These are phyloP conservation scores for Bromus sterilis DNA, from an alignment of 176 grass and related monocot species.

Conservation along the genomic window DNA sequence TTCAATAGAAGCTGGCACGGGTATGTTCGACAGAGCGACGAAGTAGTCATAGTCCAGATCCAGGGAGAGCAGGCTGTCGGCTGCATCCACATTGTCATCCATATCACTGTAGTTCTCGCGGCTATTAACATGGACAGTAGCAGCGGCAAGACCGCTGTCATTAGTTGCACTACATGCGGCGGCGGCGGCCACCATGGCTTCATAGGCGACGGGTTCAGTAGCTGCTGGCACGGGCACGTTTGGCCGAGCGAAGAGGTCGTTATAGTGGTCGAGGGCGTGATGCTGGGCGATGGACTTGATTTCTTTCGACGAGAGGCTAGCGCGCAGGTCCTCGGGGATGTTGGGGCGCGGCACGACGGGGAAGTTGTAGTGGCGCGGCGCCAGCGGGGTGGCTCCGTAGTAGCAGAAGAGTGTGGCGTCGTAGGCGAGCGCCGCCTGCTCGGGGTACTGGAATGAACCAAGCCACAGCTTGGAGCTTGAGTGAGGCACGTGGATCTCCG, in stretches of 20 bases:
- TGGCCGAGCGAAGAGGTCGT: not conserved
- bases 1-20: too few relatives aligned
- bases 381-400: not conserved
- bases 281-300: slow-evolving; percentile 25
- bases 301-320: not conserved
- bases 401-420: slow-evolving; percentile 31
- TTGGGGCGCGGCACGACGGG: slow-evolving; percentile 6
- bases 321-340: not conserved
- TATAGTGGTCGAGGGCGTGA: not conserved
- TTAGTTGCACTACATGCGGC: not conserved
- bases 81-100: not conserved
- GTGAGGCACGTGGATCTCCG: slow-evolving; percentile 27
- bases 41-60: too few relatives aligned
- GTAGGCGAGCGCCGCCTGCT: slow-evolving; percentile 31
- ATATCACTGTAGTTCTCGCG: not conserved
- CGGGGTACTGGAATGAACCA: not conserved
- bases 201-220: not conserved
- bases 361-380: slow-evolving; percentile 21
- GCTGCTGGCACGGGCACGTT: not conserved
- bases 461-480: slow-evolving; percentile 21
- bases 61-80: not conserved
- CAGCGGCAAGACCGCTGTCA: not conserved
- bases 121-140: not conserved
- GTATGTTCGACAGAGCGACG: too few relatives aligned
- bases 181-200: not conserved